These are phyloP conservation scores for Chionographis japonica DNA, from an alignment of 106 monocot genomes.

Conservation along the genomic window DNA sequence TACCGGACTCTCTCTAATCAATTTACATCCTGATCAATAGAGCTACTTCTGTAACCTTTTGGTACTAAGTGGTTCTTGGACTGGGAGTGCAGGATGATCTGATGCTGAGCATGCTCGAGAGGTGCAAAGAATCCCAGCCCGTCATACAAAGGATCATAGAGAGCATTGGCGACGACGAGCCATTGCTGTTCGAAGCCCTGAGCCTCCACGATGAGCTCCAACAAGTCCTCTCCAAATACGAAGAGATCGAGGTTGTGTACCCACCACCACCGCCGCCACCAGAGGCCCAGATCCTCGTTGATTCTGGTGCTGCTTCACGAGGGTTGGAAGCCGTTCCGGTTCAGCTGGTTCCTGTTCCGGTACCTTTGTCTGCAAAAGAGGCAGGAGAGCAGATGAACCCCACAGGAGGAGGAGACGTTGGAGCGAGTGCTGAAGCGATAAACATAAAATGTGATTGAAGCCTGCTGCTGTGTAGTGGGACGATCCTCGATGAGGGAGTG, in stretches of 20 bases:
- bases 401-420: too few species aligned
- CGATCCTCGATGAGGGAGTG: too few species aligned
- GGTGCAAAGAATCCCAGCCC: conserved; percentile 54
- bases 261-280: not conserved
- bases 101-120: conserved; percentile 38
- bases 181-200: conserved; percentile 58
- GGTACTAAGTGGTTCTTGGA: too few species aligned
- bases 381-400: not conserved
- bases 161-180: conserved; percentile 47
- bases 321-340: not conserved
- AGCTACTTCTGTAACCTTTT: too few species aligned
- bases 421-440: too few species aligned
- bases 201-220: conserved; percentile 60
- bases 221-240: conserved; percentile 39
- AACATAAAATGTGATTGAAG: too few species aligned
- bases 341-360: too few species aligned
- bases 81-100: conserved; percentile 56
- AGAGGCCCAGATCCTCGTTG: not conserved
- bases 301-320: not conserved
- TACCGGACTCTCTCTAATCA: too few species aligned
- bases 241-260: conserved; percentile 13
- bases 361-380: not conserved
- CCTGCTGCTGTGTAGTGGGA: too few species aligned
- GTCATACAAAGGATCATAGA: conserved; percentile 67
- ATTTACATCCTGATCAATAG: too few species aligned